Evolutionary conservation across 2,329 filamentous ascomycete genomes (phyloP), one percentile per base, ranked within the genome.

Genomic region (Pseudocercospora fuligena): DNA sequence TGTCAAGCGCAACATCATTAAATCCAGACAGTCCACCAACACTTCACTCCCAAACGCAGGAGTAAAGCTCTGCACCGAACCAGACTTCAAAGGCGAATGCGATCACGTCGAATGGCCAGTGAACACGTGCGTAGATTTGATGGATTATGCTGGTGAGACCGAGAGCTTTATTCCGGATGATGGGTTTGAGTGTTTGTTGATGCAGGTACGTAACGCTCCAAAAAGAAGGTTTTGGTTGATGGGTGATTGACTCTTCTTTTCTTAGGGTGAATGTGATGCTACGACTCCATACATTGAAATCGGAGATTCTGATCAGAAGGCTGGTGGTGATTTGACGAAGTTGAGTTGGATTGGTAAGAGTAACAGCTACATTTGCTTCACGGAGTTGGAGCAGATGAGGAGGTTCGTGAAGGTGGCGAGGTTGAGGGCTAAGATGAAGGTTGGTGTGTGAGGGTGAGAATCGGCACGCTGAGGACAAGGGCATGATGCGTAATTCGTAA

Each of bases 41-140:
- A 19, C 33, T 29, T n/a, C 51, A 5, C 27, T 47, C 8, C 46
- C 54, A 25, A 58, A 43, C 25, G 69, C 70, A 49, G 67, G 82
- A 62, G 78, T 79, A 2, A n/a, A 77, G 70, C 53, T 67, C 47
- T 73, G 72, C 66, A 70, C 70, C 16, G 66, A 67, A n/a, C 63
- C 63, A 5, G 60, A 70, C n/a, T 73, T 78, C 21, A 76, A 47
- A 31, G 73, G 73, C 54, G 53, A 70, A 56, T 73, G 72, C 61
- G 54, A 60, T 29, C 67, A 71, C 16, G 66, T 70, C 23, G 65
- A 69, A 21, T 73, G 70, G 68, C 72, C 72, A 14, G 51, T 73
- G 16, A 70, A 74, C 36, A 61, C 51, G 7, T 76, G 74, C 61
- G 71, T 76, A 9, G 61, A 68, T 46, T 60, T 77, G 60, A 69